Percentiles rank a stretch among this genome's conserved stretches.
phyloP scores from a whole-genome alignment of 306 rosid species.

The Sicyos edulis region DNA sequence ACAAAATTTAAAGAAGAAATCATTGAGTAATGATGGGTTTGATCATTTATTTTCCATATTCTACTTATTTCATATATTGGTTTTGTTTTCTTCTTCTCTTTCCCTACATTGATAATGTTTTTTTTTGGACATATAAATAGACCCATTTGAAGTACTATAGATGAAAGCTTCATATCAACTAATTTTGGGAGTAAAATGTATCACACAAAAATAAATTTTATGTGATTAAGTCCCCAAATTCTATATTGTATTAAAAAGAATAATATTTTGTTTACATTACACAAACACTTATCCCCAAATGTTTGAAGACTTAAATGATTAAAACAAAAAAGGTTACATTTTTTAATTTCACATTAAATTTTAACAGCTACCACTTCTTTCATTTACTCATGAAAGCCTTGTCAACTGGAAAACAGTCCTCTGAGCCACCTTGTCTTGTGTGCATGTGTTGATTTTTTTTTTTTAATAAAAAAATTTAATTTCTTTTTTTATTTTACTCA shows the following conservation, averaged over 20 bases:
- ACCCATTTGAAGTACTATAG: background rate
- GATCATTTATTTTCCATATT: background rate
- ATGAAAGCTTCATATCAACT: constrained; percentile 10
- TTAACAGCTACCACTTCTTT: constrained; percentile 49
- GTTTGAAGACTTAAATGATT: background rate
- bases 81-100: background rate
- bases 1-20: constrained; percentile 43
- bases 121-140: background rate
- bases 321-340: background rate
- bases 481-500: constrained; percentile 20
- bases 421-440: constrained; percentile 21
- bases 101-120: background rate
- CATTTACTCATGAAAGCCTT: constrained; percentile 38
- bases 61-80: background rate
- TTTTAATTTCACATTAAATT: constrained; percentile 10
- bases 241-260: too few species aligned
- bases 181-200: background rate
- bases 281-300: background rate
- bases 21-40: constrained; percentile 88
- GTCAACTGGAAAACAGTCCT: constrained; percentile 19
- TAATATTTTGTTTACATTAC: background rate
- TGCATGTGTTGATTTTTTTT: constrained; percentile 20
- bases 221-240: too few species aligned
- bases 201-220: too few species aligned
- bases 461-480: too few species aligned